These are phyloP conservation scores for Cystoderma amianthinum DNA, from an alignment of 768 basidiomycete genomes.

Conservation along the genomic window DNA sequence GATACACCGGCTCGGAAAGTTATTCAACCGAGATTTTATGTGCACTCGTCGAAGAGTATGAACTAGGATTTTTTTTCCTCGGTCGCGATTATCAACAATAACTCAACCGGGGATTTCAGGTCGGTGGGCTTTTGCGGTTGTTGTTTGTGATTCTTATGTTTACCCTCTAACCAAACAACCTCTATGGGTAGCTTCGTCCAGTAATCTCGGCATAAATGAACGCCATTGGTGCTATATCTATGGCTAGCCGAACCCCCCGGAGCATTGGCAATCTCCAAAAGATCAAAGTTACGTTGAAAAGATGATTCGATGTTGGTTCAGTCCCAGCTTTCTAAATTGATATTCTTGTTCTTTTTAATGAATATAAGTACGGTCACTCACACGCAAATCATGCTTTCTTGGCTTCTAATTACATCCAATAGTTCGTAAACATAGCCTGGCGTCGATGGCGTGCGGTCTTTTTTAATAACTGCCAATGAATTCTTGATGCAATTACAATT, in stretches of 20 bases:
- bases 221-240: neutral
- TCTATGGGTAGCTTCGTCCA: neutral
- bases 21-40: neutral
- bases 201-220: neutral
- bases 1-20: neutral
- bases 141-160: neutral
- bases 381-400: neutral
- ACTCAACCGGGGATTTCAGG: no score
- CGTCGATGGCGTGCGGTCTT: neutral
- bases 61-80: neutral
- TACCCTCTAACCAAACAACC: neutral
- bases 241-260: neutral
- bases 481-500: no score
- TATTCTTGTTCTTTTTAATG: no score
- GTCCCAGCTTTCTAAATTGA: neutral
- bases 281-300: neutral
- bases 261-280: neutral
- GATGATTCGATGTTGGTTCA: neutral
- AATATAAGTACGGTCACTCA: neutral
- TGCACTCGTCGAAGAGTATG: neutral
- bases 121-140: no score
- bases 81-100: neutral
- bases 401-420: neutral
- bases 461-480: no score
- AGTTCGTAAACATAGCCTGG: neutral